Percentiles rank a stretch among this genome's conserved stretches.
phyloP scores from a whole-genome alignment of 2,329 filamentous ascomycete species.

The Neopestalotiopsis clavispora region DNA sequence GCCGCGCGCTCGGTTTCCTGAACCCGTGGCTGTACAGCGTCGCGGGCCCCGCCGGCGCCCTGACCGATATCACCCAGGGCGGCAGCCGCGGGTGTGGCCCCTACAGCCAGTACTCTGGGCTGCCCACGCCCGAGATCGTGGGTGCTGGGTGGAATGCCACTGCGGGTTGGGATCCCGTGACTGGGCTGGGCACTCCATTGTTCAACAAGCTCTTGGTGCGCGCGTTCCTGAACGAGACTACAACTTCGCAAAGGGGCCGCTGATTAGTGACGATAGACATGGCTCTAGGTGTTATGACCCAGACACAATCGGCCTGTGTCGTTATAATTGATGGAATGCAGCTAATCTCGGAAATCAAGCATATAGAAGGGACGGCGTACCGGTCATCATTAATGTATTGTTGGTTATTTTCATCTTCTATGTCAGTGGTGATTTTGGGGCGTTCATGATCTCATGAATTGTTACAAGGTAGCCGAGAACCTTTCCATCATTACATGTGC shows the following conservation, averaged over 20 bases:
- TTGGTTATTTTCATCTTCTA: background rate
- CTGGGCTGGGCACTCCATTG: conserved; percentile 49
- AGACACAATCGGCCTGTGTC: too few relatives aligned
- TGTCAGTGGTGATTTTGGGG: background rate
- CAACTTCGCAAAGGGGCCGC: background rate
- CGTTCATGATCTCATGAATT: background rate
- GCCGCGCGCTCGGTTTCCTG: conserved; percentile 60
- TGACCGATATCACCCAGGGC: conserved; percentile 44
- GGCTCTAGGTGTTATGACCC: too few relatives aligned
- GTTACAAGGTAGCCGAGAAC: background rate
- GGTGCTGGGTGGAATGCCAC: conserved; percentile 47
- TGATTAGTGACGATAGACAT: too few relatives aligned
- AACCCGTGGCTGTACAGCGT: conserved; percentile 64
- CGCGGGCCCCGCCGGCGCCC: conserved; percentile 30
- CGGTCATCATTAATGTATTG: background rate
- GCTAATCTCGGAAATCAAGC: background rate
- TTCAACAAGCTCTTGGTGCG: conserved; percentile 39
- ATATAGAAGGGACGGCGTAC: background rate
- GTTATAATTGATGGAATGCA: background rate
- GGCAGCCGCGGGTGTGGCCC: conserved; percentile 40
- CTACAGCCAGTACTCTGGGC: conserved; percentile 28
- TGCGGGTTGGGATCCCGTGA: conserved; percentile 51
- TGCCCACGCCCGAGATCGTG: conserved; percentile 33
- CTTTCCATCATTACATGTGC: background rate
- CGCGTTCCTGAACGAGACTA: background rate